Conservation (phyloP, 164 flowering plant species). For the Pachysandra terminalis region DNA sequence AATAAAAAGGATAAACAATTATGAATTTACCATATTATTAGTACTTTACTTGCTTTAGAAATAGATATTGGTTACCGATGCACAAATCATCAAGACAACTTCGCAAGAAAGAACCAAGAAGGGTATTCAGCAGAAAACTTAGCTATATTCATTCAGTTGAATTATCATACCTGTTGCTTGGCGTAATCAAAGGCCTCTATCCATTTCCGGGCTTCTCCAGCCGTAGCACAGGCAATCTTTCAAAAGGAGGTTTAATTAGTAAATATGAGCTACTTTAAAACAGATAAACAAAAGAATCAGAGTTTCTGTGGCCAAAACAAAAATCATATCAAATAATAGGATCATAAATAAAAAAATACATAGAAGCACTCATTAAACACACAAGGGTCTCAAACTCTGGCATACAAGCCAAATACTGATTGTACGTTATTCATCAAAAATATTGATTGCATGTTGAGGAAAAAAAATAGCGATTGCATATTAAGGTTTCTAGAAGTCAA, state of each 20-base stretch:
- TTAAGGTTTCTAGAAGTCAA: too few species aligned
- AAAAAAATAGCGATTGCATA: too few species aligned
- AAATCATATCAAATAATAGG: not conserved
- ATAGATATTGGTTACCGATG: not conserved
- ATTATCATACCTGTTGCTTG: constrained; percentile 67
- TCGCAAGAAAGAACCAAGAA: not conserved
- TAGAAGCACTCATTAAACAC: constrained; percentile 2
- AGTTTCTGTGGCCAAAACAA: not conserved
- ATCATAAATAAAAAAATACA: not conserved
- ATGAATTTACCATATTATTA: too few species aligned
- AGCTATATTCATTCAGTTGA: not conserved
- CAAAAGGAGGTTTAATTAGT: constrained; percentile 14
- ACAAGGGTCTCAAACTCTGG: not conserved
- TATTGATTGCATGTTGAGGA: too few species aligned
- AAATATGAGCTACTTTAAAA: not conserved
- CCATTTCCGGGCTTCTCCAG: constrained; percentile 88
- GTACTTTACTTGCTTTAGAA: not conserved
- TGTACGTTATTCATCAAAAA: too few species aligned
- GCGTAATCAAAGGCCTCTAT: constrained; percentile 96
- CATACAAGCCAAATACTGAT: not conserved
- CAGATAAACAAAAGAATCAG: not conserved
- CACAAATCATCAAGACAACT: constrained; percentile 1
- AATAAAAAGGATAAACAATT: not conserved
- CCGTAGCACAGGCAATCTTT: constrained; percentile 89
- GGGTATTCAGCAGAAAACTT: not conserved